Evolutionary conservation across 2,329 filamentous ascomycete species (phyloP).

Genomic region (Daldinia eschscholtzii): DNA sequence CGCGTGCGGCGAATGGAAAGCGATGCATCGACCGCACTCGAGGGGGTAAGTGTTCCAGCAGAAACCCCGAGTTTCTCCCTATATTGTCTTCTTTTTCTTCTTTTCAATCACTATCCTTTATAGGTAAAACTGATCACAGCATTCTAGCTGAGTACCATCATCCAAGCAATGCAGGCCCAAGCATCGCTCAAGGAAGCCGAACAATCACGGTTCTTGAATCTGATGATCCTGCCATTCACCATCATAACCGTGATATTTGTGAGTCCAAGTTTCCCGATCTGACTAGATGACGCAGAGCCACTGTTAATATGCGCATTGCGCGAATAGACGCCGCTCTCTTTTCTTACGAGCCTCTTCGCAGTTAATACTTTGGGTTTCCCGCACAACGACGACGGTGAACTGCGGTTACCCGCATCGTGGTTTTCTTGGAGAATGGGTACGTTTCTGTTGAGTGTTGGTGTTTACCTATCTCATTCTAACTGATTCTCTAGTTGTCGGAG

Average conservation of each 20-base stretch:
- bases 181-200: conserved; percentile 9
- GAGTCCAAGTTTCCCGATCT: background rate
- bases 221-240: conserved; percentile 4
- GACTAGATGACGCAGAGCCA: too few species aligned
- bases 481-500: background rate
- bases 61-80: background rate
- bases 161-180: conserved; percentile 7
- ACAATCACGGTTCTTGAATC: conserved; percentile 6
- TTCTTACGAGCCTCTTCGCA: conserved; percentile 5
- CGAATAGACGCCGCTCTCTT: conserved; percentile 6
- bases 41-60: background rate
- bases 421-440: conserved; percentile 10
- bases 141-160: conserved; percentile 9
- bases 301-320: background rate
- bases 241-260: conserved; percentile 6
- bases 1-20: conserved; percentile 2
- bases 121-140: too few species aligned
- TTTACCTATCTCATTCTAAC: background rate
- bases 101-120: too few species aligned
- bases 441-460: background rate
- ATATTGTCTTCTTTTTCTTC: background rate
- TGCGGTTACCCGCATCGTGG: conserved; percentile 4
- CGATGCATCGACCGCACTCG: background rate
- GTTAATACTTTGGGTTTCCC: conserved; percentile 5
- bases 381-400: background rate